These are phyloP conservation scores for Solanum sparsipilum DNA, from an alignment of 257 asterid species.

Conservation along the genomic window DNA sequence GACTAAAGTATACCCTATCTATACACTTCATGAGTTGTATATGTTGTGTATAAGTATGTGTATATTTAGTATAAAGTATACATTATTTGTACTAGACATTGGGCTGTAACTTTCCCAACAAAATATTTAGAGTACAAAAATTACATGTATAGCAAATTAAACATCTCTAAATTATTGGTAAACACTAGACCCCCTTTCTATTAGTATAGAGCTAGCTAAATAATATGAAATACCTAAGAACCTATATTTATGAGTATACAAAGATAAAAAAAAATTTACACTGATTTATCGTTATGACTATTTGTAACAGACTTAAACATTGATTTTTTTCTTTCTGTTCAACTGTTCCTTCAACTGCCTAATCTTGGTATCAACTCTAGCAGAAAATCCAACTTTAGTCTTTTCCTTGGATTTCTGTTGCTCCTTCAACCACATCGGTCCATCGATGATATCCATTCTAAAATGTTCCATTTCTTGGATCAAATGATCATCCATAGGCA, in stretches of 20 bases:
- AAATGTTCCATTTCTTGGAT: conserved; percentile 87
- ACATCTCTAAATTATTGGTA: background rate
- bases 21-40: background rate
- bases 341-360: conserved; percentile 62
- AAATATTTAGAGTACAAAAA: background rate
- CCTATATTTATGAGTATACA: background rate
- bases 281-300: background rate
- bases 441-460: conserved; percentile 65
- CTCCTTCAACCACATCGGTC: conserved; percentile 81
- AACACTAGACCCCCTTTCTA: background rate
- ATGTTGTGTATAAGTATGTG: background rate
- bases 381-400: conserved; percentile 81
- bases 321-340: conserved; percentile 36
- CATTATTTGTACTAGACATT: background rate
- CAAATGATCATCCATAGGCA: conserved; percentile 87
- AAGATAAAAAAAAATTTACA: background rate
- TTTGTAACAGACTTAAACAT: background rate
- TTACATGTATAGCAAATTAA: background rate
- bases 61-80: background rate
- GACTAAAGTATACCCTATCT: background rate
- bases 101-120: background rate
- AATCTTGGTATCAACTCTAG: conserved; percentile 88
- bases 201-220: background rate
- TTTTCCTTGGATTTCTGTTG: conserved; percentile 62
- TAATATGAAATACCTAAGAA: background rate